Base-by-base conservation (phyloP, 106 monocot genomes). In the Chionographis japonica region DNA sequence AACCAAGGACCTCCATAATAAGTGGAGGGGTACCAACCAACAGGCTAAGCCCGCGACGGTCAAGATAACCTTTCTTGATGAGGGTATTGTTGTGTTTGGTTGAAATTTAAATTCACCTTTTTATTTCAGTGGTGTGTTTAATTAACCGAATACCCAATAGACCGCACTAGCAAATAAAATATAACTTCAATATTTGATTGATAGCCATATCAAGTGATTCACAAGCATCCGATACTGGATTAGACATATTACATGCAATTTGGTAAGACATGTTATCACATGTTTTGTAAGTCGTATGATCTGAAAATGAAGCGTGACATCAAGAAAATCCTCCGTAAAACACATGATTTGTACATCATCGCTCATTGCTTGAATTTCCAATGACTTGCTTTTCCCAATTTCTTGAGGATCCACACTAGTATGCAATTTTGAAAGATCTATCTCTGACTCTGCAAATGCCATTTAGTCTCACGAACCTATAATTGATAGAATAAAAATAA, bases 281-380 rank as follows among this genome's bases (percentile, higher is more conserved):
- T 88, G 84, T 52, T 81, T 88, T 10, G 70, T 27, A n/a, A 88
- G 70, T 40, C 60, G 63, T 60, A 88, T 78, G n/a, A 88, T 88
- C 66, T 88, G 88, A 77, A 84, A 88, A 75, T 84, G 81, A 52
- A 84, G 67, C 12, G 65, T 75, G 20, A 68, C 63, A 62, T 88
- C 88, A 43, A 81, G 77, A 40, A 88, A 61, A 69, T 84, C 77
- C 72, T 88, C 88, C 8, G 88, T 81, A 65, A 88, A 88, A 65
- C 84, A 84, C 18, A 75, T 81, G 54, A 88, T 52, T 54, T 78
- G 78, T 27, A 78, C 78, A 61, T 71, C 83, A 54, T 54, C 68
- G 61, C 69, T 67, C 8, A 54, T 38, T 51, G 56, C 12, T 56
- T 56, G 61, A 70, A 53, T 74, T 46, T 72, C 67, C 16, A 57